Percentiles rank a stretch among this genome's conserved stretches.
These are phyloP conservation scores for Rubia peregrina DNA, from an alignment of 305 asterid species.

Conservation along the genomic window DNA sequence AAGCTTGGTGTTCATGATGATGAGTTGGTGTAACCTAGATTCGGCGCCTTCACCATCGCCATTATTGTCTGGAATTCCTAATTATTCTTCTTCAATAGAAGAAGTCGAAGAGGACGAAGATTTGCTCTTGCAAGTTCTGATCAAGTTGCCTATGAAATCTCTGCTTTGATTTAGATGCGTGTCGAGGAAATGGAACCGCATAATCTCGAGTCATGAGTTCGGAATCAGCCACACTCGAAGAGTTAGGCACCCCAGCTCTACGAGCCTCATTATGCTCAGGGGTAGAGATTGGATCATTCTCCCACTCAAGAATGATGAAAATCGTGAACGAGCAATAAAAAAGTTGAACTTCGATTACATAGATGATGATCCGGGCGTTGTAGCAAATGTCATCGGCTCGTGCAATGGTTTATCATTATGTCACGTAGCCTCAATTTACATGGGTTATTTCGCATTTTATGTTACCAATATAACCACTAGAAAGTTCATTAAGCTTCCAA, in stretches of 20 bases:
- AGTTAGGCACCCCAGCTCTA: background rate
- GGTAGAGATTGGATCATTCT: background rate
- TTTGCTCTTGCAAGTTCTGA: conserved; percentile 7
- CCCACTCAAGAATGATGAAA: background rate
- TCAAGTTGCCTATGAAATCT: conserved; percentile 9
- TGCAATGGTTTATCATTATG: conserved; percentile 10
- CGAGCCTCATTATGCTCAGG: conserved; percentile 2
- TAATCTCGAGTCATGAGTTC: conserved; percentile 8
- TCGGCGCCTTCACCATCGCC: background rate
- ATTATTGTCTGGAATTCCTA: no score
- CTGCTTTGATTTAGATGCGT: conserved; percentile 6
- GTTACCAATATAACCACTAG: conserved; percentile 11
- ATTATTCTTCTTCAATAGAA: background rate
- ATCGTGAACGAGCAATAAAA: background rate
- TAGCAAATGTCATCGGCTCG: background rate
- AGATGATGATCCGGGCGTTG: background rate
- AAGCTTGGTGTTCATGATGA: background rate
- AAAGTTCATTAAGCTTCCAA: background rate
- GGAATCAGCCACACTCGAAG: conserved; percentile 2
- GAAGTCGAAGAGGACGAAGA: conserved; percentile 4
- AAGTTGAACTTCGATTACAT: conserved; percentile 1
- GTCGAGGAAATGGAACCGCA: conserved; percentile 5
- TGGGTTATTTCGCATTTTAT: background rate
- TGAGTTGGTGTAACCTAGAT: background rate
- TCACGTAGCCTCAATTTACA: conserved; percentile 5